These are phyloP conservation scores for Stephanodiscus triporus DNA, from an alignment of 108 stramenopile genomes.

Conservation along the genomic window DNA sequence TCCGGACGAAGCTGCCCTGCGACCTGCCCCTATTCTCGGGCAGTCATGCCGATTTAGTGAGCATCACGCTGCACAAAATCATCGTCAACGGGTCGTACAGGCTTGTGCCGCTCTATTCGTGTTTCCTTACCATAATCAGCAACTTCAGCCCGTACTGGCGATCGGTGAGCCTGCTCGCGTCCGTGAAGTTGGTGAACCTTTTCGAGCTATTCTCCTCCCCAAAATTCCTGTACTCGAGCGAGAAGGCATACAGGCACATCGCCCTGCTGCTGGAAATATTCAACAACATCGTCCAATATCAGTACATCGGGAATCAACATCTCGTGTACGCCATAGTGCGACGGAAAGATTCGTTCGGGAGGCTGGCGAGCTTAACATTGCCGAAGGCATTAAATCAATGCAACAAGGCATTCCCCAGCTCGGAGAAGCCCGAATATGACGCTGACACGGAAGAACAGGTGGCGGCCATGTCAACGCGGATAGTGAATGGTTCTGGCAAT, in stretches of 20 bases:
- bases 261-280: conserved; percentile 94
- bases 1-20: conserved; percentile 77
- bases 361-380: conserved; percentile 76
- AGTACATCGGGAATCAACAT: conserved; percentile 96
- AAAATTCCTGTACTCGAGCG: conserved; percentile 87
- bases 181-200: conserved; percentile 93
- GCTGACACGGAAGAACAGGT: conserved; percentile 59
- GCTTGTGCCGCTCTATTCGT: conserved; percentile 88
- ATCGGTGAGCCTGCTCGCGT: conserved; percentile 83
- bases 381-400: conserved; percentile 77
- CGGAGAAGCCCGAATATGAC: conserved; percentile 62
- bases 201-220: conserved; percentile 94
- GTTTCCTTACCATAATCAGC: conserved; percentile 95
- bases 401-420: conserved; percentile 73
- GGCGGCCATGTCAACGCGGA: conserved; percentile 41
- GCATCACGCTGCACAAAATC: conserved; percentile 94
- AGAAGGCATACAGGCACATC: conserved; percentile 89
- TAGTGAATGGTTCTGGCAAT: conserved; percentile 63
- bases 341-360: conserved; percentile 83
- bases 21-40: conserved; percentile 89
- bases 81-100: conserved; percentile 93
- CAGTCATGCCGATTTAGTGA: conserved; percentile 93
- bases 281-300: conserved; percentile 99
- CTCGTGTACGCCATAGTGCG: conserved; percentile 97
- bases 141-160: conserved; percentile 97